Evolutionary conservation across 345 rosid species (phyloP).

Genomic region (Eucalyptus sideroxylon): DNA sequence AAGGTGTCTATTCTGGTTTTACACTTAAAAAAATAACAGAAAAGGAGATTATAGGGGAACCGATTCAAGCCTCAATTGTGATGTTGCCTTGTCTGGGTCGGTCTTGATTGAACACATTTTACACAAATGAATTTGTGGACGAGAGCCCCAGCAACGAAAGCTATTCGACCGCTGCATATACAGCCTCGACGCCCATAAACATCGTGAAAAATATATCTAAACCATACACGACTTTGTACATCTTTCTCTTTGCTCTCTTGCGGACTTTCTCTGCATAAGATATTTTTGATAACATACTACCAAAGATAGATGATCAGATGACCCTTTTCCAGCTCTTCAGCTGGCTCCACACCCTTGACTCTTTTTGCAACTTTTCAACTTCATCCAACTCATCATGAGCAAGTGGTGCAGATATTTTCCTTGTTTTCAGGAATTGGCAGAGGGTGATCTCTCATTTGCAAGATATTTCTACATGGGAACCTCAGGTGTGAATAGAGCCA

Average conservation of each 20-base stretch:
- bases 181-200: neutral
- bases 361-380: neutral
- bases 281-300: neutral
- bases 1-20: neutral
- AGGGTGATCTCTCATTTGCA: neutral
- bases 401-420: neutral
- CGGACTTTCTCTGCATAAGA: neutral
- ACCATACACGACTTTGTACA: neutral
- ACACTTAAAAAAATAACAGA: fast-evolving
- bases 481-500: fast-evolving
- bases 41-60: neutral
- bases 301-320: neutral
- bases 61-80: neutral
- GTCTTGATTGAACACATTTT: neutral
- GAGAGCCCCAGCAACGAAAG: neutral
- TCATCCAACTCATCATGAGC: neutral
- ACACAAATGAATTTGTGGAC: neutral
- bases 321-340: neutral
- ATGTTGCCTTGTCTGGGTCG: neutral
- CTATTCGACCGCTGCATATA: neutral
- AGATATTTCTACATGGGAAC: neutral
- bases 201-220: neutral
- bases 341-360: neutral
- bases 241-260: neutral
- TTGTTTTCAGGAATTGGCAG: neutral